phyloP scores from a whole-genome alignment of 1,284 basidiomycete species.

The Ustilago vetiveriae region DNA sequence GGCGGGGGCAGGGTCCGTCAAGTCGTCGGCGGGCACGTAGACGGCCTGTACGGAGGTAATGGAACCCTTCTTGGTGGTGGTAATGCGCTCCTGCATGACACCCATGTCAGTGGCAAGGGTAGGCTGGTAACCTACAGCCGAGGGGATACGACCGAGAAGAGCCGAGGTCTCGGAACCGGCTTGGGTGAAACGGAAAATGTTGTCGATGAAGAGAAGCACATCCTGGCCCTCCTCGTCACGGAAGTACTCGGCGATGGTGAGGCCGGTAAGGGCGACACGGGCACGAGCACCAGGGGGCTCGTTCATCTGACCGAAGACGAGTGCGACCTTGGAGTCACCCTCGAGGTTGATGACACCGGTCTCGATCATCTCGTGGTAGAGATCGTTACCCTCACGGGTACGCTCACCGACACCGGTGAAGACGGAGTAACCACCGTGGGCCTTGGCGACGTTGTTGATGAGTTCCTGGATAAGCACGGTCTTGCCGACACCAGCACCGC shows the following conservation, averaged over 20 bases:
- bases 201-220: constrained; percentile 99
- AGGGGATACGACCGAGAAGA: constrained; percentile 98
- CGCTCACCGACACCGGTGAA: constrained; percentile 99
- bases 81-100: constrained; percentile 98
- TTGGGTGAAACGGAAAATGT: constrained; percentile 92
- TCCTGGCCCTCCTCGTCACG: constrained; percentile 99
- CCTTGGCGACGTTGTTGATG: constrained; percentile 99
- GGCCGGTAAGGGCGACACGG: constrained; percentile 97
- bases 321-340: constrained; percentile 98
- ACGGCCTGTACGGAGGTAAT: constrained; percentile 99
- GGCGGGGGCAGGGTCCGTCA: constrained; percentile 99
- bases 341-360: constrained; percentile 97
- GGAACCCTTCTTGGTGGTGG: constrained; percentile 99
- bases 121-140: constrained; percentile 99
- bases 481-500: constrained; percentile 99
- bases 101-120: constrained; percentile 99
- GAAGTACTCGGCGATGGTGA: constrained; percentile 99
- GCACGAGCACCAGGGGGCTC: constrained; percentile 99
- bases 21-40: constrained; percentile 99
- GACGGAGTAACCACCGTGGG: constrained; percentile 99
- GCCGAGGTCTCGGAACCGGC: constrained; percentile 99
- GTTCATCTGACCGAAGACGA: constrained; percentile 99
- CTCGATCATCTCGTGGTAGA: constrained; percentile 99
- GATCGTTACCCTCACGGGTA: constrained; percentile 99
- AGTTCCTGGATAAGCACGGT: constrained; percentile 98